Evolutionary conservation across 768 basidiomycete genomes (phyloP), one percentile per base, ranked within the genome.

Genomic region (Leccinum variicolor): DNA sequence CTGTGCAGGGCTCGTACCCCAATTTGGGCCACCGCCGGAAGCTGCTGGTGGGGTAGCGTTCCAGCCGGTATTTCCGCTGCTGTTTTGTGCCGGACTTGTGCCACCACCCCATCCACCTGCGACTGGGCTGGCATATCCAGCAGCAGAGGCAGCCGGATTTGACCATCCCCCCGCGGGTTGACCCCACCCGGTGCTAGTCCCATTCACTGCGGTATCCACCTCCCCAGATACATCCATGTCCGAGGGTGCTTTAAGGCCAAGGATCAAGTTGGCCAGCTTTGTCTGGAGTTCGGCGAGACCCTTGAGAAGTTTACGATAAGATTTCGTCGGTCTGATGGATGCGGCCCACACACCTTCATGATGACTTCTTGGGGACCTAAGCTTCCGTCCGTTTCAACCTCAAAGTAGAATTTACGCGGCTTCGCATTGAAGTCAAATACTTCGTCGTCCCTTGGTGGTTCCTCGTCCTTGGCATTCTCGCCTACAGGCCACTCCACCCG

Each of bases 301-400:
- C 87, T 92, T 48, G 13, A 51, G 62, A 25, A 52, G 11, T 23
- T 53, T n/a, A 52, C 36, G 6, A 46, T 56, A 1, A 56, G 47
- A 17, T 11, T 10, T 25, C n/a, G 23, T 47, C 15, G 33, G 21
- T 13, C 36, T 11, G 4, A 14, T 3, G 29, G 17, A 21, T 9
- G 11, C n/a, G 51, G 23, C 11, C 36, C 19, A 54, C 75, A 46
- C 51, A 89, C 92, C 83, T 86, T 92, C 81, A 89, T 84, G 17
- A 95, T 84, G 7, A 94, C 91, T 69, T 95, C 94, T 67, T 94
- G 90, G 0, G 93, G 92, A 10, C 82, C 83, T 33, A 96, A 72
- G 70, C 90, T 93, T 13, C 96, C 96, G 60, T 94, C 94, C 15
- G 92, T 92, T 75, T 99, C 97, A 6, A 96, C 91, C 60, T 94